Percentiles rank a stretch among this genome's conserved stretches.
Evolutionary conservation across 345 rosid species (phyloP).

Genomic region (Hibiscus trionum): DNA sequence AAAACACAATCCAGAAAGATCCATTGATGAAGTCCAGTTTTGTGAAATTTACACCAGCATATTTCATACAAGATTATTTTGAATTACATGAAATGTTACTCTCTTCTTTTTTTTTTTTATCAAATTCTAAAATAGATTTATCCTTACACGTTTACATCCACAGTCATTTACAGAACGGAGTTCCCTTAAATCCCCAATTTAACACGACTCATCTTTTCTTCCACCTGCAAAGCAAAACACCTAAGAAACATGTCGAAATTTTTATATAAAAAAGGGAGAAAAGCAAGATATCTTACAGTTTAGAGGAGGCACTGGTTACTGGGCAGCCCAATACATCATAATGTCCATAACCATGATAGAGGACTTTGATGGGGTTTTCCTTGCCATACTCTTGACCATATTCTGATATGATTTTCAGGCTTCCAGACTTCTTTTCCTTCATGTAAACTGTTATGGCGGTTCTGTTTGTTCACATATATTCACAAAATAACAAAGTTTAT

Average conservation of each 20-base stretch:
- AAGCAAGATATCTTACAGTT: slow-evolving; percentile 28
- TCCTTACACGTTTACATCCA: not conserved
- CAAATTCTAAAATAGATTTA: not conserved
- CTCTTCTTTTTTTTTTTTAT: too few species aligned
- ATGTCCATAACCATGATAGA: slow-evolving; percentile 57
- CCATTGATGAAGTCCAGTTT: too few species aligned
- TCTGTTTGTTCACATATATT: slow-evolving; percentile 17
- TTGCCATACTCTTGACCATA: slow-evolving; percentile 54
- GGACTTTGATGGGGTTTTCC: slow-evolving; percentile 46
- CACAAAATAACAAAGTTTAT: not conserved
- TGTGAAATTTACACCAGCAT: too few species aligned
- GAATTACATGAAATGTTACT: too few species aligned
- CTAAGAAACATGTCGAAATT: too few species aligned
- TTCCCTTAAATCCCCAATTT: not conserved
- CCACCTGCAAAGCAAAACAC: not conserved
- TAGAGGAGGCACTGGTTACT: slow-evolving; percentile 16
- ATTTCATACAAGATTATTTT: too few species aligned
- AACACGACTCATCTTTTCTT: not conserved
- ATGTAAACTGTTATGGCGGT: slow-evolving; percentile 51
- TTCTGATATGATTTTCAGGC: slow-evolving; percentile 44
- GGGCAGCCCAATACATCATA: slow-evolving; percentile 41
- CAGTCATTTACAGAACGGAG: not conserved
- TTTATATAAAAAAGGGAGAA: too few species aligned
- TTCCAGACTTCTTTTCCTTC: slow-evolving; percentile 29
- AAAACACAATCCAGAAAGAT: not conserved